Percentiles rank a stretch among this genome's conserved stretches.
Conservation (phyloP, 345 rosid species). For the Citrus unshiu region DNA sequence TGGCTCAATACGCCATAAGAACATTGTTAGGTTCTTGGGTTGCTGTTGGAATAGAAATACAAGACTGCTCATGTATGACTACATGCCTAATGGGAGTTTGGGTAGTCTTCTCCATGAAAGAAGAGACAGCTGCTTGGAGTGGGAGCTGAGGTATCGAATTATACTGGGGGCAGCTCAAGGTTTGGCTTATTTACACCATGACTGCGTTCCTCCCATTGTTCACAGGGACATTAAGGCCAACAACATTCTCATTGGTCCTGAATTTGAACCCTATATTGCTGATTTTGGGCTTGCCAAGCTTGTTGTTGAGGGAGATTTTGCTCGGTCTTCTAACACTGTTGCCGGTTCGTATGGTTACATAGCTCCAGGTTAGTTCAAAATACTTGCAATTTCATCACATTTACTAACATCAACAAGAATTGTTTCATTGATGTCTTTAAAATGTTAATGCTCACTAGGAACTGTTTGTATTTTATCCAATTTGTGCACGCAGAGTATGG, state of each 20-base stretch:
- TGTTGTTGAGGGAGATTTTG: conserved; percentile 65
- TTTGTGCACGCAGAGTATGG: conserved; percentile 57
- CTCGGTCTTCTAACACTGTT: conserved; percentile 80
- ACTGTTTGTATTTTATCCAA: neutral
- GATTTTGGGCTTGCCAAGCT: conserved; percentile 93
- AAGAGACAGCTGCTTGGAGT: conserved; percentile 57
- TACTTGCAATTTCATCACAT: neutral
- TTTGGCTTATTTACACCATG: conserved; percentile 89
- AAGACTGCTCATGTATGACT: conserved; percentile 82
- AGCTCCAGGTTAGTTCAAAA: conserved; percentile 67
- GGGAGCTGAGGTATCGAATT: conserved; percentile 72
- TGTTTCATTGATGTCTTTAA: neutral
- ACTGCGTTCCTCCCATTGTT: conserved; percentile 83
- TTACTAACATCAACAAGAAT: no score
- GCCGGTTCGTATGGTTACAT: conserved; percentile 97
- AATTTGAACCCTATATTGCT: conserved; percentile 81
- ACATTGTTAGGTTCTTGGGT: conserved; percentile 83
- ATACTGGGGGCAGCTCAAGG: conserved; percentile 85
- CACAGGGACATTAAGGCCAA: conserved; percentile 95
- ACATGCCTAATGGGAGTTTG: conserved; percentile 83
- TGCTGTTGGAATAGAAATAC: conserved; percentile 82
- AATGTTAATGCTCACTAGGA: neutral
- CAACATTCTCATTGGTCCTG: conserved; percentile 82
- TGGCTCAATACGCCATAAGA: conserved; percentile 82
- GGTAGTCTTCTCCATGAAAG: conserved; percentile 78